phyloP scores from a whole-genome alignment of 805 yeast species.

The Cyberlindnera mrakii region DNA sequence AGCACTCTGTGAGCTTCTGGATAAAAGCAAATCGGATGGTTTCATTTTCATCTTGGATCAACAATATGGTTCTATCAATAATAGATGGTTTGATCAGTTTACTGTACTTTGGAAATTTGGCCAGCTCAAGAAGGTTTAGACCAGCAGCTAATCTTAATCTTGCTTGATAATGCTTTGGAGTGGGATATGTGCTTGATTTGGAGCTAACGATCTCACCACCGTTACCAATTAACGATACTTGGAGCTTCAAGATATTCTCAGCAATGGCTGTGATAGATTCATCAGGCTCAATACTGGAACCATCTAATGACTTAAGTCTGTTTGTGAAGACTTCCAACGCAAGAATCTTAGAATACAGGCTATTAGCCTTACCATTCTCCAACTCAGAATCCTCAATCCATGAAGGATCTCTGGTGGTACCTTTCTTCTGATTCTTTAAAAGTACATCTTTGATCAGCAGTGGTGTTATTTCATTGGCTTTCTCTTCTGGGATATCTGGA shows the following conservation, averaged over 20 bases:
- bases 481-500: slow-evolving; percentile 43
- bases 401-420: slow-evolving; percentile 26
- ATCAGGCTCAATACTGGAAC: slow-evolving; percentile 27
- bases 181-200: slow-evolving; percentile 41
- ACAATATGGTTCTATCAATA: slow-evolving; percentile 45
- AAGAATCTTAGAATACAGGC: slow-evolving; percentile 42
- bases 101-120: slow-evolving; percentile 47
- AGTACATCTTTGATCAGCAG: slow-evolving; percentile 57
- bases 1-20: slow-evolving; percentile 40
- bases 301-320: slow-evolving; percentile 38
- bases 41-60: slow-evolving; percentile 62
- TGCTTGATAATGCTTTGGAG: slow-evolving; percentile 58
- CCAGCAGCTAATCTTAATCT: slow-evolving; percentile 68
- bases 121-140: slow-evolving; percentile 53
- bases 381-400: slow-evolving; percentile 46
- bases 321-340: slow-evolving; percentile 55
- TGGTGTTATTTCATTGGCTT: slow-evolving; percentile 53
- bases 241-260: slow-evolving; percentile 59
- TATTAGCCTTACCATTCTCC: slow-evolving; percentile 25
- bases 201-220: slow-evolving; percentile 68
- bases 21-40: slow-evolving; percentile 51
- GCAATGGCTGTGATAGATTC: slow-evolving; percentile 38
- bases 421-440: slow-evolving; percentile 40
- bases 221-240: slow-evolving; percentile 60
- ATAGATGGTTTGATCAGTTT: slow-evolving; percentile 45